Evolutionary conservation across 2,329 filamentous ascomycete species (phyloP).

Genomic region (Colletotrichum sansevieriae): DNA sequence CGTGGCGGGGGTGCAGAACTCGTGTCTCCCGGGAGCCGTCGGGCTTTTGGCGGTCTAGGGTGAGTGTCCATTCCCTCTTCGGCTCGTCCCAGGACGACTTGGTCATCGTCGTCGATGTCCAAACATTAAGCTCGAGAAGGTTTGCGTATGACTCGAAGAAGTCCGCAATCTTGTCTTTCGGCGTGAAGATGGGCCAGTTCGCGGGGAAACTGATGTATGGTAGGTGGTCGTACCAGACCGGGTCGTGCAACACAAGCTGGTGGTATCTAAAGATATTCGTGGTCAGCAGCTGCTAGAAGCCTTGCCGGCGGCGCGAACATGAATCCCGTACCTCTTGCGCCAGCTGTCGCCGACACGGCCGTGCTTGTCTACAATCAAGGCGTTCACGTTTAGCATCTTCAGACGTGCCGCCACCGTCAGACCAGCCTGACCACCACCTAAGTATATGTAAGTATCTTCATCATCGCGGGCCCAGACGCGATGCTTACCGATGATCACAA

Average conservation of each 20-base stretch:
- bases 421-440: conserved; percentile 63
- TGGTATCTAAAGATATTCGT: conserved; percentile 57
- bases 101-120: conserved; percentile 64
- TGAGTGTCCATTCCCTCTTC: conserved; percentile 67
- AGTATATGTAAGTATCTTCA: conserved; percentile 8
- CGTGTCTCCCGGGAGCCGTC: conserved; percentile 63
- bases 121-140: conserved; percentile 74
- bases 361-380: conserved; percentile 65
- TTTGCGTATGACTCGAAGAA: conserved; percentile 74
- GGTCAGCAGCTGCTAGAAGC: not conserved
- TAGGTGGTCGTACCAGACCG: conserved; percentile 69
- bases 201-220: conserved; percentile 73
- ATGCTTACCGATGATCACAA: conserved; percentile 42
- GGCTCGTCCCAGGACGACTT: conserved; percentile 61
- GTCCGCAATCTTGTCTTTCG: conserved; percentile 75
- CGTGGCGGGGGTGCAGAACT: conserved; percentile 71
- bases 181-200: conserved; percentile 75
- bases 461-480: not conserved
- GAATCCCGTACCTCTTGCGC: conserved; percentile 54
- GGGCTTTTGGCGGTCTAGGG: conserved; percentile 58
- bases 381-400: conserved; percentile 66
- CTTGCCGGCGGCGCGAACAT: too few species aligned
- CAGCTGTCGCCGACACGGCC: conserved; percentile 70
- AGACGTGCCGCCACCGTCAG: conserved; percentile 65
- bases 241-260: conserved; percentile 72